Conservation (phyloP, 768 basidiomycete genomes). For the Termitomyces sp. region DNA sequence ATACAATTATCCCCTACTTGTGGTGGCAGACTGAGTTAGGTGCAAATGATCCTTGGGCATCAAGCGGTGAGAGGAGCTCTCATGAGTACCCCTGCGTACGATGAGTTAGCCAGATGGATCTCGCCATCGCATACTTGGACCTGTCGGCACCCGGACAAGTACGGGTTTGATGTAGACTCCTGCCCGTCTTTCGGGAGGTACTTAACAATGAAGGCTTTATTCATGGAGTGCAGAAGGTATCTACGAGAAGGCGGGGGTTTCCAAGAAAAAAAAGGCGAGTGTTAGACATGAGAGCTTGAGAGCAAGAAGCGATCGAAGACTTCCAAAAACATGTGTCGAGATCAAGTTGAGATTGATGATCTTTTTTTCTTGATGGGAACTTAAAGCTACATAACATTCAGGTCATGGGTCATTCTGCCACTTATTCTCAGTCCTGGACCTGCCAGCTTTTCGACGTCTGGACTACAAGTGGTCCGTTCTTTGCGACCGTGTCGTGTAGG, state of each 20-base stretch:
- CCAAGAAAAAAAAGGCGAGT: not conserved
- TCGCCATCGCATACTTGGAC: conserved; percentile 1
- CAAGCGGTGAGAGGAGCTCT: too few species aligned
- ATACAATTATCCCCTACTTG: too few species aligned
- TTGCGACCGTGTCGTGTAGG: not conserved
- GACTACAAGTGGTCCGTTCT: not conserved
- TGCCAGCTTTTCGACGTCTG: conserved; percentile 6
- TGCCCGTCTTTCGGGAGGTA: not conserved
- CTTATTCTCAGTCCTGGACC: not conserved
- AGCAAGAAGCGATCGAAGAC: not conserved
- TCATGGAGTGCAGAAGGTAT: not conserved
- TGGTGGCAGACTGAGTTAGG: too few species aligned
- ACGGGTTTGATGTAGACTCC: not conserved
- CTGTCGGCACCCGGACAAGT: not conserved
- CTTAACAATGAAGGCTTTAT: not conserved
- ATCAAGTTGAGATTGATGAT: conserved; percentile 16
- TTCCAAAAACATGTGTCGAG: not conserved
- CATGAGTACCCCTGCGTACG: too few species aligned
- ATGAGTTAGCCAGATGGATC: not conserved
- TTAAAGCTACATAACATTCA: not conserved
- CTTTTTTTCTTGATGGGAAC: conserved; percentile 11
- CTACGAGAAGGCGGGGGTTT: not conserved
- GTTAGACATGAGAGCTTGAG: not conserved
- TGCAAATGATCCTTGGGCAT: not conserved
- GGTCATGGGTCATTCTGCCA: not conserved